Base-by-base conservation (phyloP, 1,284 basidiomycete genomes). In the Limonomyces culmigenus region DNA sequence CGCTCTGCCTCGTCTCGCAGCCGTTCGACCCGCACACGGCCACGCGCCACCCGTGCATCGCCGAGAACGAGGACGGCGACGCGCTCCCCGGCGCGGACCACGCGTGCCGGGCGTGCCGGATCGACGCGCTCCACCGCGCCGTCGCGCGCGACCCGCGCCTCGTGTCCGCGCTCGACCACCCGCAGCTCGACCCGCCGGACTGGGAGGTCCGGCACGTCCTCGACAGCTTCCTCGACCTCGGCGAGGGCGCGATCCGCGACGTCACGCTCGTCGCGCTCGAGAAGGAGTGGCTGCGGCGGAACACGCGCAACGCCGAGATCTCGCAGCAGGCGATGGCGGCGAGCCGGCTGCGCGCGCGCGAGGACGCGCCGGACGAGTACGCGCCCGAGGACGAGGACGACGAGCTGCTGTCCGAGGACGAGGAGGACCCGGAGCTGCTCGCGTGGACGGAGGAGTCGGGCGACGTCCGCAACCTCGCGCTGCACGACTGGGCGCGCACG, bases 61-160 rank as follows among this genome's bases (percentile, higher is more conserved):
- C 67, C 3, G 74, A 76, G 47, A 81, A 80, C 44, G 76, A 80
- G 42, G 77, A 81, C 47, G 63, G 68, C 13, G 70, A 75, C 11
- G 64, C 65, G 0, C 80, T 73, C 67, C 70, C 73, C 0, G 59
- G 60, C 4, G 60, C 76, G 3, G 67, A 74, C 19, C 59, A 72
- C 2, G 81, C 77, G 3, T 81, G 77, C 49, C 63, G 70, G 19
- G 53, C 50, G 25, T 81, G 78, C 49, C 63, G 77, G 16, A 47
- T 47, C 3, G 74, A 80, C 48, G 65, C 62, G 53, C 55, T 81
- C 12, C 69, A 66, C n/a, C 49, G 48, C 16, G 41, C 50, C 3
- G 60, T 57, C 20, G 49, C 59, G 14, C 50, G 60, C n/a, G 72
- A 76, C 44, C 58, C 62, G 18, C 70, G 73, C 39, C 74, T 70